Conservation (phyloP, 2,329 filamentous ascomycete species). For the Zasmidium angulare region DNA sequence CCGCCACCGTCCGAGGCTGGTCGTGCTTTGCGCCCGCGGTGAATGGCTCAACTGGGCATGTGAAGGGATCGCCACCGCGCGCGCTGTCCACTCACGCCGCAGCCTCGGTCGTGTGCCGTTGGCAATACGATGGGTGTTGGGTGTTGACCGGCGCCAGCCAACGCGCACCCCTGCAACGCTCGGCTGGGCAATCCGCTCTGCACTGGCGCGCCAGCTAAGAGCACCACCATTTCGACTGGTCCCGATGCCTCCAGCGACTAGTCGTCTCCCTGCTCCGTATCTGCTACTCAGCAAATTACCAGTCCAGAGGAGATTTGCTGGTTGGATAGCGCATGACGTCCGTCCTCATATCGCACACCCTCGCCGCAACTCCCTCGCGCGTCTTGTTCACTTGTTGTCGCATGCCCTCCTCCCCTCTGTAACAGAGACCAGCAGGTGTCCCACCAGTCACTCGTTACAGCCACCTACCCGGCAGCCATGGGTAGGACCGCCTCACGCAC, state of each 20-base stretch:
- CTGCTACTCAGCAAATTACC: not conserved
- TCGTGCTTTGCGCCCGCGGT: not conserved
- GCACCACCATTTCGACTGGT: not conserved
- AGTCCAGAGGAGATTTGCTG: not conserved
- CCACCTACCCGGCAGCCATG: not conserved
- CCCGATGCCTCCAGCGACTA: not conserved
- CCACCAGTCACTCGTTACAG: not conserved
- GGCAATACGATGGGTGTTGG: not conserved
- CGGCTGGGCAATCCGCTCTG: not conserved
- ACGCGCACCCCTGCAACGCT: not conserved
- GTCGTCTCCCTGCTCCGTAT: not conserved
- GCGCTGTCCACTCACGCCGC: not conserved
- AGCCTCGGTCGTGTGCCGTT: not conserved
- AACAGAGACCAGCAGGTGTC: not conserved
- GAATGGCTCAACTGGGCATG: not conserved
- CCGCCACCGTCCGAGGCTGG: not conserved
- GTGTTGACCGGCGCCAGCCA: not conserved
- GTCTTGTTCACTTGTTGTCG: not conserved
- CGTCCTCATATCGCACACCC: not conserved
- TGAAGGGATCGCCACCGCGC: not conserved
- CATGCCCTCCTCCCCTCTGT: not conserved
- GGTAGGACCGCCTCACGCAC: conserved; percentile 6
- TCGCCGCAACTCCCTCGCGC: not conserved
- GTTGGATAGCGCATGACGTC: not conserved
- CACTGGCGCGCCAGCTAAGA: not conserved